Conservation (phyloP, 495 filamentous ascomycete genomes). For the Penicillium chermesinum region DNA sequence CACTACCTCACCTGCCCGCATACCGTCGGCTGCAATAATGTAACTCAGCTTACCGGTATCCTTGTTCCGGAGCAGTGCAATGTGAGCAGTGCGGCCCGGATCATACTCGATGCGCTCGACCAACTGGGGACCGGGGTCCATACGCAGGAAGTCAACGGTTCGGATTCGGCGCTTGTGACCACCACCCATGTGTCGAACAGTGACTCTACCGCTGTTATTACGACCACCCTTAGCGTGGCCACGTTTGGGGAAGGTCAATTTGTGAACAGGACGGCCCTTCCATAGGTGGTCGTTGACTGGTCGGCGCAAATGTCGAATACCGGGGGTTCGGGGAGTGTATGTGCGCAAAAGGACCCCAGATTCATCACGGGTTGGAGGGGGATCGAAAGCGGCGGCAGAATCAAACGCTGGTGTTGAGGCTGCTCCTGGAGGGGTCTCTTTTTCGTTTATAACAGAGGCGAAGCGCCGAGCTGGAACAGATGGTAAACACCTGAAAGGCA, state of each 20-base stretch:
- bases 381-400: slow-evolving; percentile 38
- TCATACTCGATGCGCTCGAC: slow-evolving; percentile 97
- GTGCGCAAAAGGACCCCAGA: slow-evolving; percentile 54
- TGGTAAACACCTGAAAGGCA: slow-evolving; percentile 43
- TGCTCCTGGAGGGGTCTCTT: slow-evolving; percentile 29
- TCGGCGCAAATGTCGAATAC: slow-evolving; percentile 82
- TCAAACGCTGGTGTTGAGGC: slow-evolving; percentile 28
- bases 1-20: slow-evolving; percentile 85
- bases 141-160: slow-evolving; percentile 79
- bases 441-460: slow-evolving; percentile 46
- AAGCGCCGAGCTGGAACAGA: slow-evolving; percentile 44
- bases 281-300: slow-evolving; percentile 95
- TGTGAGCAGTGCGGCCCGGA: slow-evolving; percentile 87
- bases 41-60: slow-evolving; percentile 61
- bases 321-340: slow-evolving; percentile 93
- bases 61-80: slow-evolving; percentile 71
- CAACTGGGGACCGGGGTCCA: slow-evolving; percentile 67
- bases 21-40: slow-evolving; percentile 86
- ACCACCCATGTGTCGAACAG: slow-evolving; percentile 85
- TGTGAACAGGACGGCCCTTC: slow-evolving; percentile 80
- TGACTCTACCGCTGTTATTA: slow-evolving; percentile 79
- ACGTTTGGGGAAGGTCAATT: slow-evolving; percentile 83
- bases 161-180: slow-evolving; percentile 87
- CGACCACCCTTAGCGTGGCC: slow-evolving; percentile 88
- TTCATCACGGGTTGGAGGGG: slow-evolving; percentile 39